Conservation (phyloP, 495 filamentous ascomycete genomes). For the Evansstolkia leycettana region DNA sequence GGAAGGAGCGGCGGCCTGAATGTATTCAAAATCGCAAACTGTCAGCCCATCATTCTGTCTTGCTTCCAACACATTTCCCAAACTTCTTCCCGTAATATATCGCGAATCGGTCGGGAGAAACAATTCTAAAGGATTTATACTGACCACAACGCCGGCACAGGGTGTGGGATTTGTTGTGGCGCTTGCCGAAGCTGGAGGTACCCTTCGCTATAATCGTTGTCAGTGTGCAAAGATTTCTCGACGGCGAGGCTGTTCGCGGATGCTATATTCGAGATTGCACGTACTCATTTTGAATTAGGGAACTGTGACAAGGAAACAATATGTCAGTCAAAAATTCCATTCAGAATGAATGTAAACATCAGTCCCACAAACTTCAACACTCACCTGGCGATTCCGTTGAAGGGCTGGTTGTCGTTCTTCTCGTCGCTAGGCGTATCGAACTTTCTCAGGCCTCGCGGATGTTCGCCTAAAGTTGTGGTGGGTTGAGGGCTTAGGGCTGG, state of each 20-base stretch:
- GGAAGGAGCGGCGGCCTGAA: constrained; percentile 82
- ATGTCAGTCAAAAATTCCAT: constrained; percentile 3
- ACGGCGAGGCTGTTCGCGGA: constrained; percentile 12
- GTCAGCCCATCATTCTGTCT: constrained; percentile 16
- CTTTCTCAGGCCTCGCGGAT: constrained; percentile 26
- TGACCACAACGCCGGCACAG: constrained; percentile 98
- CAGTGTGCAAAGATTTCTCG: constrained; percentile 27
- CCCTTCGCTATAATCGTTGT: constrained; percentile 61
- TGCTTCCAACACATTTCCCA: constrained; percentile 1
- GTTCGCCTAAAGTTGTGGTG: constrained; percentile 28
- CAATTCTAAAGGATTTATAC: constrained; percentile 29
- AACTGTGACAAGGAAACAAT: constrained; percentile 15
- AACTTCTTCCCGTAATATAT: constrained; percentile 9
- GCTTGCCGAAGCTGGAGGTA: constrained; percentile 94
- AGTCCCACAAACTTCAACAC: constrained; percentile 11
- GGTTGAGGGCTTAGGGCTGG: constrained; percentile 24
- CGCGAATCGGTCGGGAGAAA: constrained; percentile 8
- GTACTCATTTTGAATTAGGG: constrained; percentile 58
- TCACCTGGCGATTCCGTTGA: constrained; percentile 39
- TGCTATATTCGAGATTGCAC: constrained; percentile 21
- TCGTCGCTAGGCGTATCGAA: constrained; percentile 37
- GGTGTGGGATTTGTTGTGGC: constrained; percentile 99
- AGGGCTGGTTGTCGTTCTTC: constrained; percentile 40
- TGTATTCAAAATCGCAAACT: constrained; percentile 10
- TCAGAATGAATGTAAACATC: constrained; percentile 3